Percentiles rank a stretch among this genome's conserved stretches.
Evolutionary conservation across 2,329 filamentous ascomycete genomes (phyloP).

Genomic region (Macrophomina phaseolina): DNA sequence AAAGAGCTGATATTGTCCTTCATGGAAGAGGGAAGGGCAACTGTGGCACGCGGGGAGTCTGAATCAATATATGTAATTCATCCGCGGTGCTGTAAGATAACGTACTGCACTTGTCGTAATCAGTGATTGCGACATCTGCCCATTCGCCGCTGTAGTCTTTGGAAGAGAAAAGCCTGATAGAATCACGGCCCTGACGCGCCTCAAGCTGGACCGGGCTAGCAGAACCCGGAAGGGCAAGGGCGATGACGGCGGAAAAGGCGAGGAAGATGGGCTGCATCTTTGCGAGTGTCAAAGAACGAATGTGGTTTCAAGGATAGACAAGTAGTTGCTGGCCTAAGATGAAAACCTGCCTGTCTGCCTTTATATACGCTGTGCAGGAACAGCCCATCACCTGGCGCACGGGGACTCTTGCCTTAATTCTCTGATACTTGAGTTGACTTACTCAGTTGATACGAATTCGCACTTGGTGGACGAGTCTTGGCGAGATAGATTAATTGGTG

Average conservation of each 20-base stretch:
- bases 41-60: background rate
- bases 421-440: background rate
- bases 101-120: background rate
- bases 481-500: background rate
- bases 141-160: background rate
- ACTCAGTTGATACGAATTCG: background rate
- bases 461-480: background rate
- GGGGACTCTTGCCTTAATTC: background rate
- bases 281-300: background rate
- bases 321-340: background rate
- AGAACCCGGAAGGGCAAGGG: background rate
- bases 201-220: background rate
- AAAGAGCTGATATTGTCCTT: slow-evolving; percentile 4
- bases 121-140: background rate
- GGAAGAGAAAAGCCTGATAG: background rate
- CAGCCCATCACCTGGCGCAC: background rate
- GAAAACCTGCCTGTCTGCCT: background rate
- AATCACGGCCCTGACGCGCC: background rate
- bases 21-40: background rate
- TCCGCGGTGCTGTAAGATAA: background rate
- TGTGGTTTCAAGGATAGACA: background rate
- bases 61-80: background rate
- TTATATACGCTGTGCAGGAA: background rate
- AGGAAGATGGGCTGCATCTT: background rate
- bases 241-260: background rate